These are phyloP conservation scores for Olyra latifolia DNA, from an alignment of 176 grass and related monocot species.

Conservation along the genomic window DNA sequence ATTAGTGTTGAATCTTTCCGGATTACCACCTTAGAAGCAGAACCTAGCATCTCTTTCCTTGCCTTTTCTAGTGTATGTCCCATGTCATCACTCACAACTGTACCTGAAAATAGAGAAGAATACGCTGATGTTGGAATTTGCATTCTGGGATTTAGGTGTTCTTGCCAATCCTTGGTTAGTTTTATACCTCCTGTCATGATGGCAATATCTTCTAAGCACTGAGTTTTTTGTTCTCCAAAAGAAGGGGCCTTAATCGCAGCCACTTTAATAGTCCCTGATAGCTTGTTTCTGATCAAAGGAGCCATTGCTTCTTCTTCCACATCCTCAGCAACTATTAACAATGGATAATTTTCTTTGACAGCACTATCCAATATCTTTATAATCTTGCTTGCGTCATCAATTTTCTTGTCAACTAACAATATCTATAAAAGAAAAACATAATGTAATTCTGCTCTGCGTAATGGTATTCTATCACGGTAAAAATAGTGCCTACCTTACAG, in stretches of 20 bases:
- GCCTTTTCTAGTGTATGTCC: conserved; percentile 75
- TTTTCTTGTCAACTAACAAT: conserved; percentile 89
- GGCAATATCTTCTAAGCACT: conserved; percentile 89
- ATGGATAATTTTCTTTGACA: conserved; percentile 80
- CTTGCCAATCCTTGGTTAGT: not conserved
- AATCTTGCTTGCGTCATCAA: conserved; percentile 70
- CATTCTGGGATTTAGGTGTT: conserved; percentile 1
- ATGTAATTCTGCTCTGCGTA: not conserved
- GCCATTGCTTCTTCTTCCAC: conserved; percentile 65
- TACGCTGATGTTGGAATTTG: conserved; percentile 2
- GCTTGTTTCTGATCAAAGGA: conserved; percentile 84
- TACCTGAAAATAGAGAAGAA: conserved; percentile 55
- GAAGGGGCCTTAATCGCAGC: conserved; percentile 84
- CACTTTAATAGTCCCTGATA: conserved; percentile 81
- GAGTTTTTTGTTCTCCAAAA: conserved; percentile 83
- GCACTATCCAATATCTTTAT: conserved; percentile 76
- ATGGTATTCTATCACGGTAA: not conserved
- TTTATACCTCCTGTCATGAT: conserved; percentile 81
- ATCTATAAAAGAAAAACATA: conserved; percentile 59
- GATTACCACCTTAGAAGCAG: conserved; percentile 72
- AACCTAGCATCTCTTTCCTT: conserved; percentile 83
- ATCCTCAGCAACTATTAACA: conserved; percentile 86
- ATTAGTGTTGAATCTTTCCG: conserved; percentile 86
- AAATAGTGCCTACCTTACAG: conserved; percentile 52
- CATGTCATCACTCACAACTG: conserved; percentile 73